phyloP scores from a whole-genome alignment of 2,329 filamentous ascomycete genomes.

The Colletotrichum salicis region DNA sequence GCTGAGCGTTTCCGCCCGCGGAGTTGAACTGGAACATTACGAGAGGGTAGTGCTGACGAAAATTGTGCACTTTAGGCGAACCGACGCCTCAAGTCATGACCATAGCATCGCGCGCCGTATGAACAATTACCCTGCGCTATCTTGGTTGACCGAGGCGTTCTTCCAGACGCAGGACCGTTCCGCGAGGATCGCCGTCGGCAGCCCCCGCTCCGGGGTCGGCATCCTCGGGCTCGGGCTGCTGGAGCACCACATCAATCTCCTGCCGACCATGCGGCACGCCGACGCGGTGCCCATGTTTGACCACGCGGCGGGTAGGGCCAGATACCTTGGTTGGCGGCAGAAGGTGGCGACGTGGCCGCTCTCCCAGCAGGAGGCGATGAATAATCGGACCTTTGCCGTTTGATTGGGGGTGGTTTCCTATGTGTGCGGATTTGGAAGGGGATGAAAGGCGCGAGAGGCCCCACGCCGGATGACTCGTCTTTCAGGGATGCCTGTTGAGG shows the following conservation, averaged over 20 bases:
- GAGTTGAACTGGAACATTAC: background rate
- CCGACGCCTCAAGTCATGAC: constrained; percentile 39
- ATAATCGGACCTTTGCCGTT: constrained; percentile 20
- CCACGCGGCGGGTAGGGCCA: constrained; percentile 10
- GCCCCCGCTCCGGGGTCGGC: constrained; percentile 39
- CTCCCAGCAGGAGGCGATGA: constrained; percentile 38
- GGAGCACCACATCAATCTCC: constrained; percentile 43
- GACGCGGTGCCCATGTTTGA: constrained; percentile 44
- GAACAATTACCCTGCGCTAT: background rate
- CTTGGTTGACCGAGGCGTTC: constrained; percentile 29
- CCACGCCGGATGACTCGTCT: constrained; percentile 18
- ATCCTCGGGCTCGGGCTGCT: constrained; percentile 43
- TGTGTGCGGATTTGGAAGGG: background rate
- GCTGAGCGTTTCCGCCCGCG: background rate
- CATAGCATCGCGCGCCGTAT: constrained; percentile 32
- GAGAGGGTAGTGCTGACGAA: constrained; percentile 1
- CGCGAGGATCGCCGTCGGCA: constrained; percentile 44
- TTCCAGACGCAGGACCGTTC: constrained; percentile 38
- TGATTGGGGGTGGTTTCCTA: background rate
- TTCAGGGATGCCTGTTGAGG: background rate
- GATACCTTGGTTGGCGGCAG: constrained; percentile 41
- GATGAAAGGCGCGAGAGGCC: background rate
- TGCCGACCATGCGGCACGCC: constrained; percentile 40
- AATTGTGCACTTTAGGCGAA: background rate
- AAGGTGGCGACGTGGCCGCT: constrained; percentile 47